phyloP scores from a whole-genome alignment of 768 basidiomycete genomes.

The Saitozyma podzolica region DNA sequence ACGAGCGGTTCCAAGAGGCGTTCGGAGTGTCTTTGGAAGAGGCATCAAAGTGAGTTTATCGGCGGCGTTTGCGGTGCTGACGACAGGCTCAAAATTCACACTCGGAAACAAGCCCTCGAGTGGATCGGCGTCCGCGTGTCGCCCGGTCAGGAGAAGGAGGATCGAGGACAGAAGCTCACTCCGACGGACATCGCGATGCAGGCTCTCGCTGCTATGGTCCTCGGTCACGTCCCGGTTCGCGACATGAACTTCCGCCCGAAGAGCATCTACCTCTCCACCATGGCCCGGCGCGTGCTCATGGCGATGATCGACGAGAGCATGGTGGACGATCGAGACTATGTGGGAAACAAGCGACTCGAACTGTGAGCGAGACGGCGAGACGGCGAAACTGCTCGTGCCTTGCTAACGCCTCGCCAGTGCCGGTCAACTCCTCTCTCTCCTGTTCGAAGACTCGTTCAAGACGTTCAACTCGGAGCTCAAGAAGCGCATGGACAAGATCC shows the following conservation, averaged over 20 bases:
- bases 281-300: constrained; percentile 94
- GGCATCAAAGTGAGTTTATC: constrained; percentile 68
- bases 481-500: constrained; percentile 89
- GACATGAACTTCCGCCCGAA: constrained; percentile 88
- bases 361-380: constrained; percentile 62
- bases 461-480: constrained; percentile 96
- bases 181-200: constrained; percentile 93
- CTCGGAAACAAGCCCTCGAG: constrained; percentile 88
- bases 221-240: constrained; percentile 91
- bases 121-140: constrained; percentile 94
- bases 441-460: constrained; percentile 99
- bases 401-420: constrained; percentile 60
- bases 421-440: constrained; percentile 87
- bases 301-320: constrained; percentile 94
- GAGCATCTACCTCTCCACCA: constrained; percentile 94
- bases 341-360: constrained; percentile 97
- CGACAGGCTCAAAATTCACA: constrained; percentile 63
- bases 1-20: constrained; percentile 78
- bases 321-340: constrained; percentile 98
- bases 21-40: constrained; percentile 94
- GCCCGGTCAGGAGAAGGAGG: constrained; percentile 61
- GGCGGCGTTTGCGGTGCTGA: constrained; percentile 6
- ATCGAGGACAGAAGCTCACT: constrained; percentile 29
- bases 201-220: constrained; percentile 92
- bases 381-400: constrained; percentile 1